These are phyloP conservation scores for Salix koriyanagi DNA, from an alignment of 345 rosid species.

Conservation along the genomic window DNA sequence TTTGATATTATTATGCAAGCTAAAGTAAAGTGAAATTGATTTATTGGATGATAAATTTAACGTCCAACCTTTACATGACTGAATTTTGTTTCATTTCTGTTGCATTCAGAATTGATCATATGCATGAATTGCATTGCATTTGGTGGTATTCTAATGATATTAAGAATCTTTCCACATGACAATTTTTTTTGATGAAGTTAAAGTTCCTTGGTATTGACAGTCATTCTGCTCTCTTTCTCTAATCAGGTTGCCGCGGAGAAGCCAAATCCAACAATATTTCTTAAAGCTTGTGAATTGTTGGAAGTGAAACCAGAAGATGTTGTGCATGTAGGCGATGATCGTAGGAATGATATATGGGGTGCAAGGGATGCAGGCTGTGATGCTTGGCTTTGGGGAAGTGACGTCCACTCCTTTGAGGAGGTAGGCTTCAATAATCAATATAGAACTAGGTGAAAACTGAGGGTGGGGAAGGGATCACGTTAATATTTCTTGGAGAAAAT, in stretches of 20 bases:
- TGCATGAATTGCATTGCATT: neutral
- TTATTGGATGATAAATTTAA: neutral
- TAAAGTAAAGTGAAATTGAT: neutral
- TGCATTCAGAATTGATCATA: neutral
- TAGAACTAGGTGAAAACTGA: neutral
- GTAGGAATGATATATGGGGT: conserved; percentile 97
- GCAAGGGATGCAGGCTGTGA: conserved; percentile 98
- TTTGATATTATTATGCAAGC: neutral
- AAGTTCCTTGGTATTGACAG: neutral
- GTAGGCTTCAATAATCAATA: conserved; percentile 24
- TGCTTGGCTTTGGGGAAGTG: conserved; percentile 99
- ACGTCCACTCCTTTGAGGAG: conserved; percentile 84
- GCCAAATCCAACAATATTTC: conserved; percentile 92
- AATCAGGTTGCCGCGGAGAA: conserved; percentile 91
- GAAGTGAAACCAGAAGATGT: conserved; percentile 89
- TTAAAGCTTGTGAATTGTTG: conserved; percentile 85
- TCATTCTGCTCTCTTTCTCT: conserved; percentile 8
- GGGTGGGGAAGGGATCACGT: neutral
- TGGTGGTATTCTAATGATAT: neutral
- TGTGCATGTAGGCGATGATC: conserved; percentile 96
- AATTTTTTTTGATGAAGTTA: neutral
- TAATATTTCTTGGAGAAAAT: neutral
- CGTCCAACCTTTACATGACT: neutral
- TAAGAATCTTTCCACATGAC: neutral
- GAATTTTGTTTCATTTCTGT: neutral